Percentiles rank a stretch among this genome's conserved stretches.
phyloP scores from a whole-genome alignment of 345 rosid genomes.

The Firmiana major region DNA sequence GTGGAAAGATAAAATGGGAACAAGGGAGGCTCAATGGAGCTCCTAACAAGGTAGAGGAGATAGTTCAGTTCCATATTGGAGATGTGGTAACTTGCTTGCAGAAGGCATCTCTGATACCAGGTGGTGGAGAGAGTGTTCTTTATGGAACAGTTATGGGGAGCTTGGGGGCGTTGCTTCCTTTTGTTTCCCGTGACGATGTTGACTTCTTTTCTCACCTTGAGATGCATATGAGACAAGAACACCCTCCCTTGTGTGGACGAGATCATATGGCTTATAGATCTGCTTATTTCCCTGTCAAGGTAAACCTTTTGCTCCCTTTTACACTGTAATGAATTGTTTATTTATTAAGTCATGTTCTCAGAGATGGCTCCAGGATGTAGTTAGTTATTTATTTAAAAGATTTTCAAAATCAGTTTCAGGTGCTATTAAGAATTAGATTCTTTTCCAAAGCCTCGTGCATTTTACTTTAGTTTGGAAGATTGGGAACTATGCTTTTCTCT shows the following conservation, averaged over 20 bases:
- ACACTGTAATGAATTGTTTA: not conserved
- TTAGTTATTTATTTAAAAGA: not conserved
- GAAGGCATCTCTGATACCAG: conserved; percentile 89
- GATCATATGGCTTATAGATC: conserved; percentile 93
- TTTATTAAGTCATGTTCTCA: not conserved
- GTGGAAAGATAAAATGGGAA: conserved; percentile 98
- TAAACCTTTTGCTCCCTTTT: conserved; percentile 13
- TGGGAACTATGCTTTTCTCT: not conserved
- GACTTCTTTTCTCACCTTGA: conserved; percentile 97
- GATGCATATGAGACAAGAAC: conserved; percentile 96
- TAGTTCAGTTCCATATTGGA: conserved; percentile 91
- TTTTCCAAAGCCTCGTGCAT: not conserved
- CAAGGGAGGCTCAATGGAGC: conserved; percentile 98
- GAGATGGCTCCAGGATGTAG: not conserved
- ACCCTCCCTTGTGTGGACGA: conserved; percentile 94
- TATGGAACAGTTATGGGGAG: conserved; percentile 98
- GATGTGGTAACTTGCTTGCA: conserved; percentile 81
- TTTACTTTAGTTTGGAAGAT: not conserved
- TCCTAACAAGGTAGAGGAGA: conserved; percentile 92
- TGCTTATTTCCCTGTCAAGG: conserved; percentile 98
- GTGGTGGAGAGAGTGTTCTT: conserved; percentile 83
- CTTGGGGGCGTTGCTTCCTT: conserved; percentile 86
- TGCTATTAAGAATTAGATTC: not conserved
- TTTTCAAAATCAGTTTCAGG: not conserved
- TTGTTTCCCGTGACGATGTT: conserved; percentile 90